Evolutionary conservation across 2,329 filamentous ascomycete genomes (phyloP).

Genomic region (Xylaria sp.): DNA sequence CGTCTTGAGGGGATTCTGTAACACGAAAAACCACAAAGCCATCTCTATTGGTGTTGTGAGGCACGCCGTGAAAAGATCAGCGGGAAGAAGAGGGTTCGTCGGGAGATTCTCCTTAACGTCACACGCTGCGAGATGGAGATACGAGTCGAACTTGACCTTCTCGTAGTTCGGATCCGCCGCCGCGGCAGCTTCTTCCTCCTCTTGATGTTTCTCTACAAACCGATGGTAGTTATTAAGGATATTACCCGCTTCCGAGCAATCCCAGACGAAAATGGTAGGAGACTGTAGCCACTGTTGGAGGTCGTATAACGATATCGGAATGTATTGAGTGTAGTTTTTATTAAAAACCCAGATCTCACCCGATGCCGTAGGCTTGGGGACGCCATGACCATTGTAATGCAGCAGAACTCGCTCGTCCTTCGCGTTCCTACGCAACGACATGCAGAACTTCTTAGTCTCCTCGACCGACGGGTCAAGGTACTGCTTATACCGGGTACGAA

Average conservation of each 20-base stretch:
- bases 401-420: slow-evolving; percentile 96
- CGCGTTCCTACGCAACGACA: slow-evolving; percentile 81
- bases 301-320: slow-evolving; percentile 92
- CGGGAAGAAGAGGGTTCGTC: slow-evolving; percentile 87
- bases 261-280: slow-evolving; percentile 94
- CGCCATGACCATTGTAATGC: slow-evolving; percentile 97
- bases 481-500: slow-evolving; percentile 95
- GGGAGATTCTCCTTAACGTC: slow-evolving; percentile 86
- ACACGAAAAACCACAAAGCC: slow-evolving; percentile 90
- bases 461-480: slow-evolving; percentile 95
- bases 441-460: slow-evolving; percentile 94
- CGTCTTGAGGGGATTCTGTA: slow-evolving; percentile 75
- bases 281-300: slow-evolving; percentile 93
- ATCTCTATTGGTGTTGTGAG: slow-evolving; percentile 97
- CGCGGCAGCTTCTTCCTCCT: slow-evolving; percentile 73
- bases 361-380: slow-evolving; percentile 89
- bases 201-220: slow-evolving; percentile 91
- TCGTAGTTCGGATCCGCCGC: slow-evolving; percentile 76
- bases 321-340: slow-evolving; percentile 97
- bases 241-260: slow-evolving; percentile 93
- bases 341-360: slow-evolving; percentile 99
- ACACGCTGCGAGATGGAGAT: slow-evolving; percentile 90
- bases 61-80: slow-evolving; percentile 93
- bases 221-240: slow-evolving; percentile 93
- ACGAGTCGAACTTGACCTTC: slow-evolving; percentile 63